Base-by-base conservation (phyloP, 208 protist species). In the Acanthamoeba healyi region DNA sequence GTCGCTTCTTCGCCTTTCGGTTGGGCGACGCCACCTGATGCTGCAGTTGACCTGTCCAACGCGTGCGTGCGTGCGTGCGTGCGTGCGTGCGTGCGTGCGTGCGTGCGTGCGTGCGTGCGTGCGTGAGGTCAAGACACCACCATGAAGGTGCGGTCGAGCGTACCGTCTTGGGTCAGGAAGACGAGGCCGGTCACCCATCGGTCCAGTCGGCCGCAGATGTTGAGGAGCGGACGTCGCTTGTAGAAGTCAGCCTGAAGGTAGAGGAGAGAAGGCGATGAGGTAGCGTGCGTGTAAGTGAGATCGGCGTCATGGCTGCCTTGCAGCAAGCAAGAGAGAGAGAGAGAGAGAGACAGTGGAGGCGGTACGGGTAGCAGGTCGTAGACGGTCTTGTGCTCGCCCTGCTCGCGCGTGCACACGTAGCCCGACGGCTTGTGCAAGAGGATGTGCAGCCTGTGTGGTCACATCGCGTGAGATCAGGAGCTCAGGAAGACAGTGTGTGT, bases 141-240 rank as follows among this genome's bases (percentile, higher is more conserved):
- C 56, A 1, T 63, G 56, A 14, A 22, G 24, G 19, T 46, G 15
- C 26, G 17, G 38, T 22, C 17, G 42, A 12, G 5, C 34, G 42
- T 38, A 87, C 79, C 46, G 36, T 87, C 79, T 87, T 87, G 79
- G 5, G 79, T 87, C 9, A 87, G 46, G 17, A 87, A 61, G 12
- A 87, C 79, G 32, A 87, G 79, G 26, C 79, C 79, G 32, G 79
- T 87, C n/a, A 87, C 79, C 79, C 79, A 87, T 58, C 49, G 26
- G n/a, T 87, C 79, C n/a, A 87, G 79, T 22, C 79, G 79, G 15
- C 79, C 79, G 36, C 79, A 87, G 42, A 87, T 87, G 44, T 54
- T 63, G 79, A 87, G 79, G 29, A 87, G 49, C 46, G 79, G 79
- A 0, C 46, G 38, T 26, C 79, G 38, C 22, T 51, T 61, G 42